Conservation (phyloP, 345 rosid genomes). For the Bruguiera gymnorhiza region DNA sequence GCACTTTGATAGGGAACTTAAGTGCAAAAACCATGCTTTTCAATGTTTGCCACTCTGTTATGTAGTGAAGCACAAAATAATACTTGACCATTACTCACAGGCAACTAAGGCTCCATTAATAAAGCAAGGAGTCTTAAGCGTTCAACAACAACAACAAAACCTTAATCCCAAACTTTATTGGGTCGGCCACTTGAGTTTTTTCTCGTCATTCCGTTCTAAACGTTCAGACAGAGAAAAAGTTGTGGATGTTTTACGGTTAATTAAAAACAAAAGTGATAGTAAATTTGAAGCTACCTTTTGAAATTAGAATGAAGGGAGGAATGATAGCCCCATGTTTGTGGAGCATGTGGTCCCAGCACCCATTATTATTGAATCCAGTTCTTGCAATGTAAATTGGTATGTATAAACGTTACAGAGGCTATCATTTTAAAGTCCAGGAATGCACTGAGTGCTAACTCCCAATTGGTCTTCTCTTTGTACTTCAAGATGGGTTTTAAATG, state of each 20-base stretch:
- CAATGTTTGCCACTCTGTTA: slow-evolving; percentile 11
- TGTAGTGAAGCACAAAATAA: background rate
- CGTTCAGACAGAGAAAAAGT: background rate
- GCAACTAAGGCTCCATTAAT: background rate
- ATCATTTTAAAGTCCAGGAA: slow-evolving; percentile 32
- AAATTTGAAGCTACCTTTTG: slow-evolving; percentile 44
- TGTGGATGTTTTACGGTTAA: slow-evolving; percentile 1
- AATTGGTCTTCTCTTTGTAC: slow-evolving; percentile 2
- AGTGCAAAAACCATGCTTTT: slow-evolving; percentile 13
- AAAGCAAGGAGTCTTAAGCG: background rate
- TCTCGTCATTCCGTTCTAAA: background rate
- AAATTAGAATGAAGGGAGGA: slow-evolving; percentile 30
- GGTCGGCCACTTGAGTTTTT: too few species aligned
- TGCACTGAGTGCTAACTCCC: slow-evolving; percentile 12
- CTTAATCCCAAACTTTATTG: too few species aligned
- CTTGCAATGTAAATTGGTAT: slow-evolving; percentile 14
- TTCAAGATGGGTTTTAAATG: slow-evolving; percentile 4
- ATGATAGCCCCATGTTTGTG: slow-evolving; percentile 17
- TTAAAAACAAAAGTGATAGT: slow-evolving; percentile 33
- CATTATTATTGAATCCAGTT: slow-evolving; percentile 27
- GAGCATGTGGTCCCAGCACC: slow-evolving; percentile 32
- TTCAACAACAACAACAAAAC: too few species aligned
- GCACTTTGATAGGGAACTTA: background rate
- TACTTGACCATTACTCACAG: background rate
- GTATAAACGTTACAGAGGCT: slow-evolving; percentile 19